Base-by-base conservation (phyloP, 1,284 basidiomycete species). In the Sanguinoderma infundibulare region DNA sequence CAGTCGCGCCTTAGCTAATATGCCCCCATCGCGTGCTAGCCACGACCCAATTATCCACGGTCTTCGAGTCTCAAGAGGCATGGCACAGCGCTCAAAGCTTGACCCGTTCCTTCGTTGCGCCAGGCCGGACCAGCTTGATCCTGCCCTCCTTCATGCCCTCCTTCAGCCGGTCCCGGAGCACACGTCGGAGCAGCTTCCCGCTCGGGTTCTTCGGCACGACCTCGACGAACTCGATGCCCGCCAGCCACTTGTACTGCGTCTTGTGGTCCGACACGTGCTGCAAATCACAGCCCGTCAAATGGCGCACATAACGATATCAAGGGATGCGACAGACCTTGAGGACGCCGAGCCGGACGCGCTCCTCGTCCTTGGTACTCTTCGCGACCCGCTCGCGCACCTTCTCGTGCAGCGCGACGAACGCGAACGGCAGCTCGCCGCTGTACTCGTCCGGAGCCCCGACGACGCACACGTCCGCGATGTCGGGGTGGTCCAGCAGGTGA, bases 391-490 rank as follows among this genome's bases (percentile, higher is more conserved):
- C 70, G n/a, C 73, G 73, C 0, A 84, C 81, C 5, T 77, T 72
- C 7, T 79, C 72, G 58, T 79, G 79, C 12, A 87, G 80, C 3
- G 87, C 85, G 20, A 94, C 78, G 69, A 85, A 94, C 1, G 90
- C 91, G 53, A 91, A 73, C 0, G 94, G 92, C 5, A 92, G 69
- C 72, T 95, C 94, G 39, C 93, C 94, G 51, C 83, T 88, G 67
- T 86, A 89, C 30, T 93, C 91, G 70, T 94, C 90, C 0, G 81
- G 82, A 3, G 92, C 74, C 1, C 89, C 85, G 20, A 94, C 86
- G 10, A 95, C 90, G 66, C 90, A 90, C 12, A 70, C 69, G 62
- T 70, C 69, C 64, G 90, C 90, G 44, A 70, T 52, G 57, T 70
- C 69, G 12, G 79, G 78, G 64, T 92, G 89, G 73, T 87, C 70